Evolutionary conservation across 768 basidiomycete species (phyloP), one percentile per base, ranked within the genome.

Genomic region (Suillus ampliporus): DNA sequence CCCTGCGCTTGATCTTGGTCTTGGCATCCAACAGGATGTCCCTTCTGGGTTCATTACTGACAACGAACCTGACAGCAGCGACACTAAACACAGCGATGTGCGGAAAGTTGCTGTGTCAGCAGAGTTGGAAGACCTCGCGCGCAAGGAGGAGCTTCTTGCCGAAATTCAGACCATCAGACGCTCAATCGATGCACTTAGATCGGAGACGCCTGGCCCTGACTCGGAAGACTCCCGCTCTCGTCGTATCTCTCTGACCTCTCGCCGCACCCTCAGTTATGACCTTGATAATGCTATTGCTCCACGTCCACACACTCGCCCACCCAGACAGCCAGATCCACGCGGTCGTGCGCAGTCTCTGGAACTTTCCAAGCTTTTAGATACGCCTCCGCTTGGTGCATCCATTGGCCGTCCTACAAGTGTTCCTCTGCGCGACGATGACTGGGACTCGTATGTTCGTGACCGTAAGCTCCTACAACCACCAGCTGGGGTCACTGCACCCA

Each of bases 381-480:
- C 79, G 37, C 74, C 79, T 57, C 69, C 78, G 26, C 67, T 83
- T 17, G 84, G 84, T 15, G 83, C 84, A 59, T 79, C 86, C 2
- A 86, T 90, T 59, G 82, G 82, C 60, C 83, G 91, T 43, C 90
- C 92, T 17, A 89, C 86, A 0, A 92, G 90, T 67, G 88, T 82
- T 6, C 90, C 91, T n/a, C 75, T 91, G 44, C 84, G 83, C 54
- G 87, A 91, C 47, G 82, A 85, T n/a, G 89, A 91, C 66, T 97
- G 95, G 95, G 91, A 96, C 65, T 77, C 84, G 48, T 97, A 97
- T 73, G 83, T 95, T 54, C 87, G 87, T 50, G 92, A 96, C 56
- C 86, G 95, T 60, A 93, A 90, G 71, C 81, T 97, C 17, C 76
- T 95, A 64, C 91, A 92, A 69, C 93, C 94, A 47, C 92, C 93